Base-by-base conservation (phyloP, 2,329 filamentous ascomycete genomes). In the Phoma sp. region DNA sequence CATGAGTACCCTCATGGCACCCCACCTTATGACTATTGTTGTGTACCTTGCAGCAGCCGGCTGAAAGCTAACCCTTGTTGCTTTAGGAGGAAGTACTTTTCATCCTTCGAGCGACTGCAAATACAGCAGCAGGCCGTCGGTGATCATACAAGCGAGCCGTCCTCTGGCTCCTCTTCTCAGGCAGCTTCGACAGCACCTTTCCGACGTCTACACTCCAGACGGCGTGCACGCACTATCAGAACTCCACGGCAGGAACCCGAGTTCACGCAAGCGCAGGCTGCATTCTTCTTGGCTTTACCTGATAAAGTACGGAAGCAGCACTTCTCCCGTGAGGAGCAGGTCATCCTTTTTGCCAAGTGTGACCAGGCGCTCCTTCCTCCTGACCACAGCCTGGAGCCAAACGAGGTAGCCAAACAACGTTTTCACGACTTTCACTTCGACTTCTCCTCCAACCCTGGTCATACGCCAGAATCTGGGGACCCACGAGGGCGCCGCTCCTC, bases 301-400 rank as follows among this genome's bases (percentile, higher is more conserved):
- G 85, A 89, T 58, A 92, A 91, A 74, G 82, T 92, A 59, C 87
- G 86, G 68, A 84, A 85, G 60, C 85, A 84, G 60, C 84, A 89
- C 57, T 88, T 92, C 71, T 87, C 87, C 20, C 81, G 79, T 42
- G 88, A 92, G 73, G 90, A 95, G 75, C 88, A 89, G 63, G 76
- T 83, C 36, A 74, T 86, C 53, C 78, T 88, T 50, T 83, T 83
- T 33, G 56, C 39, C 58, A 55, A 61, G 62, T 60, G 64, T 56
- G 53, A 64, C 36, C 63, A 62, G 47, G 55, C 57, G 33, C 39
- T 49, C 56, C 53, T 59, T 51, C 46, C 53, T 29, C 45, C 53
- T 50, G 42, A 57, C 39, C 47, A 43, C 39, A 38, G 54, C 26
- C 39, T 37, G 30, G 34, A 42, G 21, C 28, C 20, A 18, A 34